Base-by-base conservation (phyloP, 1,284 basidiomycete genomes). In the Sphaerobolus stellatus region DNA sequence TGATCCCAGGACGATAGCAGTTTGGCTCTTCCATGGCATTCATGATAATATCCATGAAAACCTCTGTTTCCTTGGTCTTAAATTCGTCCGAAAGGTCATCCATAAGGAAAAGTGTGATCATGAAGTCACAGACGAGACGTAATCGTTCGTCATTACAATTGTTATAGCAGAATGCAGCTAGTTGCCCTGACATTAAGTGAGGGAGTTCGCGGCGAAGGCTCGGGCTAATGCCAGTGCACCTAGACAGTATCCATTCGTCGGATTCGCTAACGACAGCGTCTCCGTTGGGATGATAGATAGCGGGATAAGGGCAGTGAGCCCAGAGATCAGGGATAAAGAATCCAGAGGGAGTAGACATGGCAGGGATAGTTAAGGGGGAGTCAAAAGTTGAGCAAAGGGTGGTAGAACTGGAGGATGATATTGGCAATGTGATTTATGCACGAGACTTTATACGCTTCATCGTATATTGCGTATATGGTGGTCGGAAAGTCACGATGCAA, bases 281-380 rank as follows among this genome's bases (percentile, higher is more conserved):
- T 30, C 80, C 82, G 48, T 81, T 57, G 18, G 71, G 66, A 60
- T 84, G 78, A 61, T 81, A 81, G 8, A 66, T 62, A 9, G 82
- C 75, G 13, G 77, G 74, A 66, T 83, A 88, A 28, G 66, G 71
- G 63, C 85, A 88, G 58, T 83, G 77, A 1, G 77, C 75, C 38
- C 85, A 75, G 55, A 88, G 78, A 67, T 88, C 83, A 36, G 85
- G 86, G 52, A 88, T 77, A 54, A 82, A 68, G 67, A 86, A 84
- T 31, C 25, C 24, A 18, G 13, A 3, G 14, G 45, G 30, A 27
- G 24, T 48, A 20, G 45, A 29, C 8, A 7, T 27, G 11, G 41
- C 22, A 20, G 28, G 22, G 14, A 5, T 43, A 27, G 13, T 43
- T 43, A 22, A 43, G n/a, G 41, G n/a, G n/a, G n/a, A n/a, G n/a